These are phyloP conservation scores for Xylaria palmicola DNA, from an alignment of 495 filamentous ascomycete species.

Conservation along the genomic window DNA sequence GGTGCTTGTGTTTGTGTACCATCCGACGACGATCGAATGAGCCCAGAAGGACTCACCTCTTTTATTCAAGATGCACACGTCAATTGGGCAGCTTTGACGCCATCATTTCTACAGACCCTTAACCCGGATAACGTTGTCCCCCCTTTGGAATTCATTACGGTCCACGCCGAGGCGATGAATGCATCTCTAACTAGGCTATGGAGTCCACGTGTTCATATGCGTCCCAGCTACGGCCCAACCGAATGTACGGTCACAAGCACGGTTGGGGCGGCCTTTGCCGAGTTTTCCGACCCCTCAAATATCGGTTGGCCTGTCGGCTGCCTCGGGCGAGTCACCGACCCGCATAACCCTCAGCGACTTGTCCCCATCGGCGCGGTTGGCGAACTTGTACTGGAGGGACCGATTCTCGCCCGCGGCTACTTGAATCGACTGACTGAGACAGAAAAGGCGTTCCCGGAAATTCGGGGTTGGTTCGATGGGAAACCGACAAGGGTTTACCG, in stretches of 20 bases:
- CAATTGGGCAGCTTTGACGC: constrained; percentile 8
- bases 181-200: neutral
- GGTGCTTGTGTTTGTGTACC: constrained; percentile 31
- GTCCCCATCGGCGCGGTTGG: constrained; percentile 40
- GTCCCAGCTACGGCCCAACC: constrained; percentile 5
- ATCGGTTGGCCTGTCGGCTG: constrained; percentile 48
- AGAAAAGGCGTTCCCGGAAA: constrained; percentile 28
- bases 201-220: constrained; percentile 1
- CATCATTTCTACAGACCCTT: constrained; percentile 9
- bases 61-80: neutral
- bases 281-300: constrained; percentile 21
- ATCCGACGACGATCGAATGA: constrained; percentile 12
- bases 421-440: constrained; percentile 30
- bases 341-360: constrained; percentile 45
- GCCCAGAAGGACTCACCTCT: neutral
- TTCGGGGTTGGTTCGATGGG: constrained; percentile 37
- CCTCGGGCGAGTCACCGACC: constrained; percentile 52
- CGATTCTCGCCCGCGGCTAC: constrained; percentile 35
- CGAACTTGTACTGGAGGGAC: constrained; percentile 38
- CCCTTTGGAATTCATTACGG: neutral
- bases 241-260: constrained; percentile 8
- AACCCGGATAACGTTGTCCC: neutral
- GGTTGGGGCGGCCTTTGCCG: neutral
- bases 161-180: constrained; percentile 4
- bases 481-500: neutral